Evolutionary conservation across 2,329 filamentous ascomycete species (phyloP).

Genomic region (Hymenoscyphus fraxineus): DNA sequence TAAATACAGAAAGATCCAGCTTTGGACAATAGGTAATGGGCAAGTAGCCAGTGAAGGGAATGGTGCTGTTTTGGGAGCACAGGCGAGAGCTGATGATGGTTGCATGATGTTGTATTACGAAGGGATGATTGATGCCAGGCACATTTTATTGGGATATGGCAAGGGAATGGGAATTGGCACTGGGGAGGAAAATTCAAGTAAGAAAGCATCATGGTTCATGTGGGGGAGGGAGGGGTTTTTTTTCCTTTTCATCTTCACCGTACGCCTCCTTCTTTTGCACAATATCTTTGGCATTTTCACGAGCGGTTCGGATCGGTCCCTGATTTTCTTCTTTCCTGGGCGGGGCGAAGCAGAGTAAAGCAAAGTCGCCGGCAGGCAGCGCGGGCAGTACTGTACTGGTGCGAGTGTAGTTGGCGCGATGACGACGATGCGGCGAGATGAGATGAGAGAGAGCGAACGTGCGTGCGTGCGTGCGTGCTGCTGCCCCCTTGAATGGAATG

Average conservation of each 20-base stretch:
- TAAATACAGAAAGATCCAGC: slow-evolving; percentile 30
- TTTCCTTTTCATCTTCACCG: neutral
- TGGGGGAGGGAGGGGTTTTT: neutral
- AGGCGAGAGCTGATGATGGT: slow-evolving; percentile 7
- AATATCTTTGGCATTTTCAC: neutral
- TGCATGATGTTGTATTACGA: slow-evolving; percentile 15
- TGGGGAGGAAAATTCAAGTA: neutral
- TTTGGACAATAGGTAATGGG: slow-evolving; percentile 16
- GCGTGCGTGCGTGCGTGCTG: neutral
- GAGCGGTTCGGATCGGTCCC: neutral
- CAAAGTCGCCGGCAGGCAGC: no score
- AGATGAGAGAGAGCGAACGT: no score
- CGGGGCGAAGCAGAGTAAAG: no score
- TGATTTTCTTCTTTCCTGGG: neutral
- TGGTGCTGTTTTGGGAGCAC: neutral
- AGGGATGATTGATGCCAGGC: neutral
- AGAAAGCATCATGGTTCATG: neutral
- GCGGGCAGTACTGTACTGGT: no score
- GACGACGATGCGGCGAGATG: no score
- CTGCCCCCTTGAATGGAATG: neutral
- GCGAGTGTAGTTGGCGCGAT: no score
- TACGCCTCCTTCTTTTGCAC: neutral
- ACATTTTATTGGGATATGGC: neutral
- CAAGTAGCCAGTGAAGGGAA: neutral
- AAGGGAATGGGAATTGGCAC: neutral